phyloP scores from a whole-genome alignment of 2,329 filamentous ascomycete genomes.

The Venturia oleaginea region DNA sequence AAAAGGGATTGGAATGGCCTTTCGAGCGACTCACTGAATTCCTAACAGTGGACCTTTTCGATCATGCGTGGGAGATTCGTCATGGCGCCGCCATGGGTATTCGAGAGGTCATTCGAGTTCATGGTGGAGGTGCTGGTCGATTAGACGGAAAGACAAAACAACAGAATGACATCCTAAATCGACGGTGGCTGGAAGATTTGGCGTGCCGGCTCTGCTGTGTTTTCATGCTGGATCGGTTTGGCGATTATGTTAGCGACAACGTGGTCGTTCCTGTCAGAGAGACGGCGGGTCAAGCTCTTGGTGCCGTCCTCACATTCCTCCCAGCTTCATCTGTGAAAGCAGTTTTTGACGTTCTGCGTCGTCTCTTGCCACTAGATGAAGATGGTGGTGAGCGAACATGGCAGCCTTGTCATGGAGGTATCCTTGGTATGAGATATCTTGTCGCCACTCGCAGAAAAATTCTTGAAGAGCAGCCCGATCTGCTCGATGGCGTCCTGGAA shows the following conservation, averaged over 20 bases:
- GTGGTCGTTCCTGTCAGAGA: constrained; percentile 94
- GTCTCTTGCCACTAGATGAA: constrained; percentile 64
- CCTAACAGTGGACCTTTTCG: constrained; percentile 86
- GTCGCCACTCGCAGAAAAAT: constrained; percentile 92
- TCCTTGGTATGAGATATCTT: constrained; percentile 92
- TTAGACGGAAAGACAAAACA: constrained; percentile 56
- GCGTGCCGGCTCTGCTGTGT: constrained; percentile 93
- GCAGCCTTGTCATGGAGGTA: constrained; percentile 95
- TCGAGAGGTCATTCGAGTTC: constrained; percentile 83
- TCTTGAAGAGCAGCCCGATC: constrained; percentile 67
- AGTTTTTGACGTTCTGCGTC: constrained; percentile 75
- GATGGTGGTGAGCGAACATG: constrained; percentile 41
- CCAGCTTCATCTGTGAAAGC: constrained; percentile 69
- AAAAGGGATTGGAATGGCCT: constrained; percentile 81
- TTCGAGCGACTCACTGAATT: constrained; percentile 92
- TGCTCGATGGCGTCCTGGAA: constrained; percentile 86
- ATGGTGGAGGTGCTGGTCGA: constrained; percentile 80
- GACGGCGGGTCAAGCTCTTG: constrained; percentile 87
- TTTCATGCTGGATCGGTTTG: constrained; percentile 94
- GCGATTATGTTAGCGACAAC: constrained; percentile 94
- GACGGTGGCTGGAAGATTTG: constrained; percentile 83
- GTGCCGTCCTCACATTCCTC: constrained; percentile 78
- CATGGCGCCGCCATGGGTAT: constrained; percentile 95
- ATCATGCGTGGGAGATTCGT: constrained; percentile 87
- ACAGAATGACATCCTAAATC: constrained; percentile 74